A percentile compares a stretch with the other conserved stretches of the same genome.
phyloP scores from a whole-genome alignment of 345 rosid species.

The Populus euphratica region DNA sequence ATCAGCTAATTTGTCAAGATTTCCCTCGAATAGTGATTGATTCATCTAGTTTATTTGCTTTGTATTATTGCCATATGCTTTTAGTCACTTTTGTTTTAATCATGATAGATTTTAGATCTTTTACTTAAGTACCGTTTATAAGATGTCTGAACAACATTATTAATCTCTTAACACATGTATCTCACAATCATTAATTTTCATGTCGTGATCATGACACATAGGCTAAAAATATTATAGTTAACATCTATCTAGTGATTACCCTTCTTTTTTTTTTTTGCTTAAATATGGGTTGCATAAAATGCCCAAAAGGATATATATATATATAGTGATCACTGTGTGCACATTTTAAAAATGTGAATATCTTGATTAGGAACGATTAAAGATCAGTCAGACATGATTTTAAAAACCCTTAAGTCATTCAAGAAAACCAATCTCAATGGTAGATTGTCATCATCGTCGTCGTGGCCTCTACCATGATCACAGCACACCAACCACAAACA shows the following conservation, averaged over 20 bases:
- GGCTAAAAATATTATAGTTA: neutral
- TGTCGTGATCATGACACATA: neutral
- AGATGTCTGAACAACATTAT: slow-evolving; percentile 13
- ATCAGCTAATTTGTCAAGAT: neutral
- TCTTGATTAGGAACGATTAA: neutral
- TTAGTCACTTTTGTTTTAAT: slow-evolving; percentile 14
- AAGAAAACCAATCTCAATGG: slow-evolving; percentile 1
- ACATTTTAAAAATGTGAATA: neutral
- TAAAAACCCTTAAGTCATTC: neutral
- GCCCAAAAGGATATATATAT: neutral
- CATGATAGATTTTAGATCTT: slow-evolving; percentile 17
- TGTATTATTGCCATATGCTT: slow-evolving; percentile 13
- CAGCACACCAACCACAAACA: slow-evolving; percentile 1
- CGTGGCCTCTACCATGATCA: slow-evolving; percentile 4
- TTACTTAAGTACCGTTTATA: slow-evolving; percentile 6
- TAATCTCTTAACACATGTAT: neutral
- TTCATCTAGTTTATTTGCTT: neutral
- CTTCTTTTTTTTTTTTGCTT: too few species aligned
- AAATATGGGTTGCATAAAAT: neutral
- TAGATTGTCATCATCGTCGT: slow-evolving; percentile 25
- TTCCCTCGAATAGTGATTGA: neutral
- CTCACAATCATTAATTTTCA: neutral
- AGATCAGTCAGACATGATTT: neutral
- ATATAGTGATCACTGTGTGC: neutral
- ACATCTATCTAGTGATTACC: neutral